Percentiles rank a stretch among this genome's conserved stretches.
Evolutionary conservation across 2,329 filamentous ascomycete species (phyloP).

Genomic region (Pseudocercospora ulei): DNA sequence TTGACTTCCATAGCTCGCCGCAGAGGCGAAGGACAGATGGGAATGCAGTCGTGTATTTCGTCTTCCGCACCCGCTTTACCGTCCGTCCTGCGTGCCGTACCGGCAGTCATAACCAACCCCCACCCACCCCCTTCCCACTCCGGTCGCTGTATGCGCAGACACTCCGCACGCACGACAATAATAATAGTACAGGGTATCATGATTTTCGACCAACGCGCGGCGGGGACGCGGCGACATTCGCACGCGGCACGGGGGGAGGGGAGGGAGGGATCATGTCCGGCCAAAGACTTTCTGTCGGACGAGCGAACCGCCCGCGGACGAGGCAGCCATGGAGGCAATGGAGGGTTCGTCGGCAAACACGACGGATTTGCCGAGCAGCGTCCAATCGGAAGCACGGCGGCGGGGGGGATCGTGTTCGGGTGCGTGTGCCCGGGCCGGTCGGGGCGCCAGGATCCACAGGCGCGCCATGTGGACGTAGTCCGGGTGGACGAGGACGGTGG

Average conservation of each 20-base stretch:
- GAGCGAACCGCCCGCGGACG: conserved; percentile 19
- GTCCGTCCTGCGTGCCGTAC: too few species aligned
- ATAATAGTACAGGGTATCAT: conserved; percentile 19
- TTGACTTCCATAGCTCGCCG: conserved; percentile 14
- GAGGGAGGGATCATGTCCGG: too few species aligned
- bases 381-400: conserved; percentile 38
- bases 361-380: conserved; percentile 35
- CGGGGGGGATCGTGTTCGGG: conserved; percentile 8
- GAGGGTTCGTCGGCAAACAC: conserved; percentile 36
- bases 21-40: conserved; percentile 6
- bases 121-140: too few species aligned
- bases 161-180: not conserved
- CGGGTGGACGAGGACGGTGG: conserved; percentile 27
- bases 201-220: conserved; percentile 6
- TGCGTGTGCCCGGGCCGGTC: conserved; percentile 10
- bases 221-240: conserved; percentile 9
- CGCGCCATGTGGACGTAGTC: conserved; percentile 32
- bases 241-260: conserved; percentile 7
- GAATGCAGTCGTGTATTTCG: too few species aligned
- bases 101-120: too few species aligned
- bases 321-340: conserved; percentile 23
- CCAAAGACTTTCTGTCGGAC: conserved; percentile 23
- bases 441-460: conserved; percentile 36
- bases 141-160: conserved; percentile 4
- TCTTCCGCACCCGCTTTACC: too few species aligned